These are phyloP conservation scores for Kwoniella dendrophila DNA, from an alignment of 768 basidiomycete genomes.

Conservation along the genomic window DNA sequence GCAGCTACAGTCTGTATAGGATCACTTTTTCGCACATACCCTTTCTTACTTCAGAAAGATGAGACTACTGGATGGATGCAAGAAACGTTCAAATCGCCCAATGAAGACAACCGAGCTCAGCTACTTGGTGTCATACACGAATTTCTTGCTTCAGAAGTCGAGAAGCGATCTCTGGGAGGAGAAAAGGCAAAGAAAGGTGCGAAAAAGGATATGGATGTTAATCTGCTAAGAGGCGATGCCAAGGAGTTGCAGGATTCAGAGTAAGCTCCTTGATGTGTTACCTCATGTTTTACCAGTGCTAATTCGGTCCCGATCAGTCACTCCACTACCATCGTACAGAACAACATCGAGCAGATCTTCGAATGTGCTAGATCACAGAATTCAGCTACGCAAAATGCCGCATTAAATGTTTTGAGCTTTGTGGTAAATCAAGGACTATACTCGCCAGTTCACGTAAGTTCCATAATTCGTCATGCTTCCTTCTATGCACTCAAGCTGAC, in stretches of 20 bases:
- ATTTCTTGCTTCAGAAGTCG: constrained; percentile 79
- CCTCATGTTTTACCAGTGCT: background rate
- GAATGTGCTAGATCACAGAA: constrained; percentile 75
- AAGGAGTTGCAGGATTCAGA: constrained; percentile 96
- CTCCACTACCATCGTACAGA: constrained; percentile 90
- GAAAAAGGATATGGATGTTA: constrained; percentile 68
- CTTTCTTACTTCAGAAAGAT: constrained; percentile 82
- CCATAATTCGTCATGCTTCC: background rate
- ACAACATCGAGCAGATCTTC: constrained; percentile 80
- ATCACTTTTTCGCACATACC: constrained; percentile 88
- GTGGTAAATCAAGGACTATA: constrained; percentile 94
- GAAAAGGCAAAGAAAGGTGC: constrained; percentile 21
- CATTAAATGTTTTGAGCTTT: constrained; percentile 87
- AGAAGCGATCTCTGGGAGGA: constrained; percentile 62
- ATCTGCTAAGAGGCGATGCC: constrained; percentile 90
- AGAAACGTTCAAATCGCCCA: constrained; percentile 73
- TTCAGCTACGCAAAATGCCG: constrained; percentile 72
- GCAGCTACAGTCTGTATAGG: constrained; percentile 79
- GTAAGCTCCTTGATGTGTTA: constrained; percentile 59
- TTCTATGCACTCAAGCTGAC: constrained; percentile 5
- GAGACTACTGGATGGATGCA: constrained; percentile 85
- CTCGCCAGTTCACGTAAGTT: constrained; percentile 80
- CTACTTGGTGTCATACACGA: constrained; percentile 87
- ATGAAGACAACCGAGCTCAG: constrained; percentile 72
- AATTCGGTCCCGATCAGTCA: constrained; percentile 72